Evolutionary conservation across 192 early-diverging fungal genomes (phyloP), one percentile per base, ranked within the genome.

Genomic region (Coemansia asiatica): DNA sequence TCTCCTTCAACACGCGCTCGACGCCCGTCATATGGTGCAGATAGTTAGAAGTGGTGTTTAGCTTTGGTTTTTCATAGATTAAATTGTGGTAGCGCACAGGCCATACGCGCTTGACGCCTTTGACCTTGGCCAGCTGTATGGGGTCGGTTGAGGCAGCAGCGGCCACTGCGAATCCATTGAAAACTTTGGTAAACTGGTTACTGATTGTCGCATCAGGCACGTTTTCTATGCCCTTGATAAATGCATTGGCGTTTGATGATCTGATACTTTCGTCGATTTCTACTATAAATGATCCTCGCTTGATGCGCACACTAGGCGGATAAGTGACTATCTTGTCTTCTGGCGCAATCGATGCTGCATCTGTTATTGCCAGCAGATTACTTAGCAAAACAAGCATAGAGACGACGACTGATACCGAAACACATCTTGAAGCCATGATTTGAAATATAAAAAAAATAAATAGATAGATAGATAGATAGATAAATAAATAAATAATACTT

Each of bases 21-120:
- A 60, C 58, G 16, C 58, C 36, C 1, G 58, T 60, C 58, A 46
- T 60, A 21, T 46, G 58, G 25, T 60, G 58, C 10, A 46, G 40
- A 15, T 35, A 60, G 18, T 19, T 19, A 2, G 36, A 40, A 9
- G 58, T 46, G 1, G 29, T 25, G 58, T 46, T 46, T 15, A 36
- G n/a, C 6, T 15, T 13, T 13, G 35, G 6, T 15, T 8, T 15
- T 21, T 25, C 19, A 25, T 46, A 40, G 18, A 6, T 44, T 22
- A 60, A 25, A 18, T 44, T 38, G 21, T 60, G 58, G 23, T 44
- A 60, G 0, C 58, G 18, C 21, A 60, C 58, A 13, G 58, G 58
- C 58, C 58, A 60, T 10, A 60, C 58, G 23, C 58, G 58, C 36
- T 46, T 40, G 36, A 60, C 58, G 40, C 58, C 58, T 4, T 25